Conservation (phyloP, 176 grass and related monocot species). For the Bonia amplexicaulis region DNA sequence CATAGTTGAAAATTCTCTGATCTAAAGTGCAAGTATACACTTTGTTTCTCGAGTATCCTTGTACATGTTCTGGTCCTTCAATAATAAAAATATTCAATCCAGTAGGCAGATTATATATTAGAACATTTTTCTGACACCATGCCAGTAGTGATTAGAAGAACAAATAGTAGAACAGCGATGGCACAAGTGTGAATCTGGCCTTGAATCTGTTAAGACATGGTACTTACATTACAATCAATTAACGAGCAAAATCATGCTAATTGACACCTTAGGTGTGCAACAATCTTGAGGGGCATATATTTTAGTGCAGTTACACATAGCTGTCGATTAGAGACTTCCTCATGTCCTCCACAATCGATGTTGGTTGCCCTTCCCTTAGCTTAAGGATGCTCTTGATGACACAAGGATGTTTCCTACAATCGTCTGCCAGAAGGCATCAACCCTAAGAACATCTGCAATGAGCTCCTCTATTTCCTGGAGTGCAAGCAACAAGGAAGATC, state of each 20-base stretch:
- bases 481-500: not conserved
- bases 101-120: not conserved
- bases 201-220: not conserved
- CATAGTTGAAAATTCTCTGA: too few species aligned
- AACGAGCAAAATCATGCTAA: not conserved
- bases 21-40: too few species aligned
- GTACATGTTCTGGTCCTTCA: not conserved
- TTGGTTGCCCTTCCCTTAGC: conserved; percentile 69
- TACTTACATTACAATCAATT: not conserved
- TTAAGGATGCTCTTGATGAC: conserved; percentile 90
- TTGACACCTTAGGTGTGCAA: not conserved
- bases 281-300: not conserved
- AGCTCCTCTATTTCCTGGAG: conserved; percentile 79
- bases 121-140: not conserved
- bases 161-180: not conserved
- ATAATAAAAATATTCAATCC: conserved; percentile 9
- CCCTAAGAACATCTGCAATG: conserved; percentile 82
- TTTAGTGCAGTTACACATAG: conserved; percentile 42
- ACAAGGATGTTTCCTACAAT: conserved; percentile 91
- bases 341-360: conserved; percentile 76
- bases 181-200: not conserved
- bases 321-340: conserved; percentile 90
- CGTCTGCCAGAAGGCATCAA: conserved; percentile 81
- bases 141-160: not conserved
- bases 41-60: not conserved